Base-by-base conservation (phyloP, 352 stramenopile species). In the Pythium utonaiense region DNA sequence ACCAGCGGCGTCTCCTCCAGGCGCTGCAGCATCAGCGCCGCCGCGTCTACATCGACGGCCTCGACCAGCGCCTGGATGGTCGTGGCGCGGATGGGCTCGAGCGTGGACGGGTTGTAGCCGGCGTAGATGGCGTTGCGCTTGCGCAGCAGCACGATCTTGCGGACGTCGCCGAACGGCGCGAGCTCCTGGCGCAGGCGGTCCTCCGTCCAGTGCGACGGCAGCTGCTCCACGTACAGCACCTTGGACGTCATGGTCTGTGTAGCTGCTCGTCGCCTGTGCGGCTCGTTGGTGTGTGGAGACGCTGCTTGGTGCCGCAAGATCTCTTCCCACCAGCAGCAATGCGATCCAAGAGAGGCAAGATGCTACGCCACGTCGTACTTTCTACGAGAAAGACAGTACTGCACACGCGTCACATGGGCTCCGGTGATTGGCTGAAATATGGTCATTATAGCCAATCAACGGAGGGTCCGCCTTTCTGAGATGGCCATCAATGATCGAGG, bases 111-210 rank as follows among this genome's bases (percentile, higher is more conserved):
- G 62, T 77, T 67, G 62, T 72, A 75, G 28, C 70, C 64, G 17
- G 70, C 60, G 62, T 77, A 85, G 27, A 85, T 67, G 40, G 75
- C 75, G 44, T 85, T 83, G 57, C 72, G 76, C 63, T 77, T 78
- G 53, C 71, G 76, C 54, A 85, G 54, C 48, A 85, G 62, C 42
- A 85, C 69, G 55, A 75, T 67, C 63, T 77, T 79, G 53, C 45
- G 50, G 27, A 77, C 50, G 14, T 68, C 60, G 21, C 55, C 73
- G 24, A 70, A 70, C 6, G 69, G 62, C 33, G 59, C 49, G 22
- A 81, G 54, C 42, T 53, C 56, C 28, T 61, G 36, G 24, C 70
- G 62, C 36, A 85, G 59, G 30, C 68, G 57, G 36, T 65, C 48
- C 50, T 81, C 76, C 7, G 73, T 83, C 73, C 69, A 80, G 36